phyloP scores from a whole-genome alignment of 345 rosid genomes.

The Pelargonium nanum region DNA sequence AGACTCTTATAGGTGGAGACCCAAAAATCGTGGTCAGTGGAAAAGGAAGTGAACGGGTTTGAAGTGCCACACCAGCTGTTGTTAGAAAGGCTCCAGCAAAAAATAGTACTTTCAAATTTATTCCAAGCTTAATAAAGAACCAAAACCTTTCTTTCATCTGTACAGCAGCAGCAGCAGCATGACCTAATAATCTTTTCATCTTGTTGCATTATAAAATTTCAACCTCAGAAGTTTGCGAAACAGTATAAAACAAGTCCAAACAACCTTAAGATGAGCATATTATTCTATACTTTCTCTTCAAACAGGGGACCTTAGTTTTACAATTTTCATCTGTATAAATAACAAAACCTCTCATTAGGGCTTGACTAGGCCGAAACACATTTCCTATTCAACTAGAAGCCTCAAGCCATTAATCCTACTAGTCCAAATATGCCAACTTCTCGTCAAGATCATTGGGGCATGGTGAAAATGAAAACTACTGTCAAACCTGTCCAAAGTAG shows the following conservation, averaged over 20 bases:
- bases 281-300: constrained; percentile 2
- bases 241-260: neutral
- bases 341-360: neutral
- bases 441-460: no score
- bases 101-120: constrained; percentile 46
- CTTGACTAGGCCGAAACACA: neutral
- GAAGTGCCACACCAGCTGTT: constrained; percentile 40
- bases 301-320: no score
- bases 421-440: neutral
- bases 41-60: constrained; percentile 25
- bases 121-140: constrained; percentile 28
- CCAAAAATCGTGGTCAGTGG: constrained; percentile 17
- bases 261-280: neutral
- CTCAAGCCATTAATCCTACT: constrained; percentile 5
- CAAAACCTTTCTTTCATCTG: constrained; percentile 18
- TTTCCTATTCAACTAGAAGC: neutral
- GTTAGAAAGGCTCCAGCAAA: constrained; percentile 38
- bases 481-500: no score
- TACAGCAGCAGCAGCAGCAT: constrained; percentile 2
- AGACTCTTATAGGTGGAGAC: constrained; percentile 17
- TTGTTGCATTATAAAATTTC: constrained; percentile 3
- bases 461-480: no score
- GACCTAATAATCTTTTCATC: constrained; percentile 5
- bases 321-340: no score
- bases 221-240: constrained; percentile 4